Percentiles rank a stretch among this genome's conserved stretches.
phyloP scores from a whole-genome alignment of 2,329 filamentous ascomycete genomes.

The Diaporthe australafricana region DNA sequence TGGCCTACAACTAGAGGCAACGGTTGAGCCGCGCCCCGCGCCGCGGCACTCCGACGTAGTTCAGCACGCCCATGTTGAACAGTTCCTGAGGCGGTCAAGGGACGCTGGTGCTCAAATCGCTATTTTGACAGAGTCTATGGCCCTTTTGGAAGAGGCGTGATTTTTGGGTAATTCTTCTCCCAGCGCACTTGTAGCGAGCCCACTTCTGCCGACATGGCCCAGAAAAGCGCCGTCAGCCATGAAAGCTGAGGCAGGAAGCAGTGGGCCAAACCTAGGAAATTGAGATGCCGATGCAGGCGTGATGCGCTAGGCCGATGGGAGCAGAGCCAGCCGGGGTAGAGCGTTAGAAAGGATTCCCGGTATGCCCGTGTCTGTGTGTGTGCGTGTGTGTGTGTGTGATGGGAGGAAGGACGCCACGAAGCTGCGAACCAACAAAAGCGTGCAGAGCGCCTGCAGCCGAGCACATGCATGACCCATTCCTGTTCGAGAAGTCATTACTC shows the following conservation, averaged over 20 bases:
- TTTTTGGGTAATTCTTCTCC: neutral
- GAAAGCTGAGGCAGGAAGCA: neutral
- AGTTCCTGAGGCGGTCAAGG: neutral
- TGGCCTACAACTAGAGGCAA: neutral
- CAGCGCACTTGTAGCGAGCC: neutral
- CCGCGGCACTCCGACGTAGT: neutral
- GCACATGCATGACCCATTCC: conserved; percentile 20
- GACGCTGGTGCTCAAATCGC: neutral
- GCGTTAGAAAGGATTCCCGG: conserved; percentile 28
- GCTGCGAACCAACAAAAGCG: conserved; percentile 6
- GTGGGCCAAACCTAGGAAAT: neutral
- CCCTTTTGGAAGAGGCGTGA: neutral
- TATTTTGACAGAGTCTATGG: neutral
- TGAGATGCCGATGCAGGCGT: conserved; percentile 27
- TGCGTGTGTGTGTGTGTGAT: neutral
- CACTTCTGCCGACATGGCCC: conserved; percentile 5
- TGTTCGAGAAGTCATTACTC: conserved; percentile 29
- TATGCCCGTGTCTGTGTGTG: conserved; percentile 11
- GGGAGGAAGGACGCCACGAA: conserved; percentile 15
- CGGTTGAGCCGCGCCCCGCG: neutral
- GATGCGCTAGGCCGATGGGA: conserved; percentile 9
- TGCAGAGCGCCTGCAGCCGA: conserved; percentile 15
- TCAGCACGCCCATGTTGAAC: neutral
- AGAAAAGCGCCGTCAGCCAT: neutral
- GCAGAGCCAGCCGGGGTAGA: neutral